Conservation (phyloP, 345 rosid species). For the Citrus inodora region DNA sequence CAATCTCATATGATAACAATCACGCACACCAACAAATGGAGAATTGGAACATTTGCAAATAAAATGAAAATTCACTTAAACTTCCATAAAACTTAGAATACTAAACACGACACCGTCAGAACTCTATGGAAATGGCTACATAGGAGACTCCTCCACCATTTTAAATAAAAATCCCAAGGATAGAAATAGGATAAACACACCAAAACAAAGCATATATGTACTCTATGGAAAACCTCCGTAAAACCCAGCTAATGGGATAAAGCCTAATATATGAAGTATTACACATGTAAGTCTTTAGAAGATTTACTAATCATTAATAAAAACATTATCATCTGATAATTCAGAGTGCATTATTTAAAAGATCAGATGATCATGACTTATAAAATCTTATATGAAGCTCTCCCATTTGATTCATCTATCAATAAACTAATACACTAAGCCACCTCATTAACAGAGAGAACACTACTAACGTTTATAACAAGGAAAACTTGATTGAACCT, state of each 20-base stretch:
- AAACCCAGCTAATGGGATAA: neutral
- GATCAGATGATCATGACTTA: neutral
- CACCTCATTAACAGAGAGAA: neutral
- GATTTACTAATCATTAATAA: neutral
- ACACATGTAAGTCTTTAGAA: neutral
- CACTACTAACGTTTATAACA: neutral
- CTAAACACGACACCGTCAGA: neutral
- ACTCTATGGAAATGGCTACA: neutral
- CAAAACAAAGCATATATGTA: neutral
- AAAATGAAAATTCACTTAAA: neutral
- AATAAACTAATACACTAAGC: neutral
- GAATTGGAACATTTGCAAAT: neutral
- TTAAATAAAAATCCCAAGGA: neutral
- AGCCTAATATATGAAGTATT: too few species aligned
- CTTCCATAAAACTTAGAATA: neutral
- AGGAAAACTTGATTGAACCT: neutral
- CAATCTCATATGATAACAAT: neutral
- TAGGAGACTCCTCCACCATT: too few species aligned
- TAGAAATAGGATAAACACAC: neutral
- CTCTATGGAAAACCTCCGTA: neutral
- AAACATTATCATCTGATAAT: neutral
- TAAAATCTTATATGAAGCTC: neutral
- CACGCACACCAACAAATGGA: neutral
- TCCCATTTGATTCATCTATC: neutral
- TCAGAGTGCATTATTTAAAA: neutral